Evolutionary conservation across 306 rosid genomes (phyloP).

Genomic region (Fragaria iinumae): DNA sequence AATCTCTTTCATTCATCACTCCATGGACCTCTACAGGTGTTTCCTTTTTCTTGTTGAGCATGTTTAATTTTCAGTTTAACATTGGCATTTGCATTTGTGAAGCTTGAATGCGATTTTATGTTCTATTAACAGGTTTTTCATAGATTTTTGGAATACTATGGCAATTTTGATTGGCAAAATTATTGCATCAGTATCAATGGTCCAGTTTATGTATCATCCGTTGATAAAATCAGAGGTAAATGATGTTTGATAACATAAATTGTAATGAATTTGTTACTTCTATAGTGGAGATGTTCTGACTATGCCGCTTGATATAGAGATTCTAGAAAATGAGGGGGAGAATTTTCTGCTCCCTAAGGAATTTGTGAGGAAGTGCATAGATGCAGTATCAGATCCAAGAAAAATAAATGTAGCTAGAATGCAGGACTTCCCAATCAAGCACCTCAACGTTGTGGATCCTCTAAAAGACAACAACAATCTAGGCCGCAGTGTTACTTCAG

Average conservation of each 20-base stretch:
- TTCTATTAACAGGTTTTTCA: constrained; percentile 53
- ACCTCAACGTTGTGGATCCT: constrained; percentile 69
- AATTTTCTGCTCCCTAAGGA: constrained; percentile 49
- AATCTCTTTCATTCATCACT: constrained; percentile 55
- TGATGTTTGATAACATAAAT: constrained; percentile 10
- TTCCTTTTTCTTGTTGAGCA: constrained; percentile 21
- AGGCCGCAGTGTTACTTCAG: constrained; percentile 60
- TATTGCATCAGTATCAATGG: constrained; percentile 55
- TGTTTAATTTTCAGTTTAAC: constrained; percentile 13
- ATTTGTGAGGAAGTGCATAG: constrained; percentile 49
- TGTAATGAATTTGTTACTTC: constrained; percentile 11
- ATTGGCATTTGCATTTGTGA: constrained; percentile 20
- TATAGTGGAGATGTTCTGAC: constrained; percentile 23
- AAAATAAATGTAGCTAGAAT: constrained; percentile 22
- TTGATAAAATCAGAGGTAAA: constrained; percentile 53
- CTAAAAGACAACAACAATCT: constrained; percentile 60
- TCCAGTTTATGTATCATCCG: constrained; percentile 45
- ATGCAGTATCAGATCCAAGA: constrained; percentile 34
- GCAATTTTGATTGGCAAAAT: constrained; percentile 57
- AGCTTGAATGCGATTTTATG: constrained; percentile 20
- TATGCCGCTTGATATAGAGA: constrained; percentile 35
- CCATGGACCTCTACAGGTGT: constrained; percentile 71
- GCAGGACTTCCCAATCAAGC: constrained; percentile 46
- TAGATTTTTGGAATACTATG: constrained; percentile 62
- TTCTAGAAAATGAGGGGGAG: constrained; percentile 31